Evolutionary conservation across 768 basidiomycete genomes (phyloP), one percentile per base, ranked within the genome.

Genomic region (Pleurotus tuoliensis): DNA sequence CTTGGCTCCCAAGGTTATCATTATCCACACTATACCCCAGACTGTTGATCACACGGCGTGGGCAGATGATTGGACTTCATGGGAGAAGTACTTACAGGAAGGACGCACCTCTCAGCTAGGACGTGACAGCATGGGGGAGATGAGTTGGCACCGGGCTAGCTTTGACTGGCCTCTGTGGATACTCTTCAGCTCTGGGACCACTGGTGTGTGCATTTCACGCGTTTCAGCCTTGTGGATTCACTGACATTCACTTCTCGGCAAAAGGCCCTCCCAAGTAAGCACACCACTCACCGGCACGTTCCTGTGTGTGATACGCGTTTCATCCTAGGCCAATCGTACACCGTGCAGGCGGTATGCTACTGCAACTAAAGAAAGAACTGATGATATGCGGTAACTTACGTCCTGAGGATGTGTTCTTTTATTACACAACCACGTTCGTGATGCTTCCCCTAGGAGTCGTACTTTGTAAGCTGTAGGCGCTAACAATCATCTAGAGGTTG

Each of bases 121-220:
- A 49, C 74, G 78, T 16, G 69, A 74, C n/a, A 49, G 65, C 22
- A 69, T 76, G 39, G 85, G 83, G 58, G 84, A 87, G 70, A 85
- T 90, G 61, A 67, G 77, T 59, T 92, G 87, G 81, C 63, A 72
- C 49, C 76, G 83, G 47, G 74, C 78, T 39, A 70, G 76, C 11
- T 92, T 92, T 70, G 82, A 91, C 67, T 78, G 83, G 66, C 90
- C 90, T n/a, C 76, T 92, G 6, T 92, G 90, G 90, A 88, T 93
- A 59, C 76, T 92, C 27, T 92, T 92, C 72, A 89, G 87, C 60
- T 89, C 87, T 51, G 91, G 90, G 9, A 92, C 91, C 27, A 93
- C 91, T 34, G 90, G 90, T 71, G 59, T 60, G 71, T 64, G 45
- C 18, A 40, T 43, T 20, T 37, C 13, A 22, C 37, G 39, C 24